phyloP scores from a whole-genome alignment of 2,329 filamentous ascomycete species.

The Aspergillus pseudotamarii region DNA sequence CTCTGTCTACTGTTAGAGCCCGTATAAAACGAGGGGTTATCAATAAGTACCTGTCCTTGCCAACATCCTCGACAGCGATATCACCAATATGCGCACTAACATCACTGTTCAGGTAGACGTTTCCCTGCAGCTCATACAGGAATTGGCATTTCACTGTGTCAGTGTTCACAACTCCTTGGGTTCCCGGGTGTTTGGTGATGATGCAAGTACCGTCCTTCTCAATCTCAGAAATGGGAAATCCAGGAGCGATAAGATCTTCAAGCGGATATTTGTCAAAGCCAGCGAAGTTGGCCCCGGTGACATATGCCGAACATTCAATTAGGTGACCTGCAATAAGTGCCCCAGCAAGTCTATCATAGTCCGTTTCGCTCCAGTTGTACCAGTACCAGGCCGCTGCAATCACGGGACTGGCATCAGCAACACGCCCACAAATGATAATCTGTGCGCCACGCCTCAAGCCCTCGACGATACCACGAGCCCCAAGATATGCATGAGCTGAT shows the following conservation, averaged over 20 bases:
- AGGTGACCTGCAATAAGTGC: conserved; percentile 56
- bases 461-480: conserved; percentile 51
- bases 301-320: conserved; percentile 59
- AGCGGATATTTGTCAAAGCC: conserved; percentile 48
- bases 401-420: conserved; percentile 55
- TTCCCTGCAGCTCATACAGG: conserved; percentile 54
- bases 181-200: conserved; percentile 52
- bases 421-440: conserved; percentile 54
- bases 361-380: conserved; percentile 54
- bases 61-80: conserved; percentile 40
- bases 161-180: conserved; percentile 46
- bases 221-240: conserved; percentile 56
- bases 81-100: conserved; percentile 47
- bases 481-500: conserved; percentile 51
- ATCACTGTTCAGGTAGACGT: conserved; percentile 52
- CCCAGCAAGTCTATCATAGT: conserved; percentile 55
- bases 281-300: conserved; percentile 58
- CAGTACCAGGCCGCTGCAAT: conserved; percentile 61
- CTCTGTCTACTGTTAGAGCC: conserved; percentile 25
- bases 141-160: conserved; percentile 52
- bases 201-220: conserved; percentile 48
- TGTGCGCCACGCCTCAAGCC: conserved; percentile 49
- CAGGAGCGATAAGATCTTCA: conserved; percentile 47
- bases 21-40: background rate
- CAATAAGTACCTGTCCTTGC: conserved; percentile 30